Evolutionary conservation across 768 basidiomycete genomes (phyloP), one percentile per base, ranked within the genome.

Genomic region (Sporobolomyces roseus): DNA sequence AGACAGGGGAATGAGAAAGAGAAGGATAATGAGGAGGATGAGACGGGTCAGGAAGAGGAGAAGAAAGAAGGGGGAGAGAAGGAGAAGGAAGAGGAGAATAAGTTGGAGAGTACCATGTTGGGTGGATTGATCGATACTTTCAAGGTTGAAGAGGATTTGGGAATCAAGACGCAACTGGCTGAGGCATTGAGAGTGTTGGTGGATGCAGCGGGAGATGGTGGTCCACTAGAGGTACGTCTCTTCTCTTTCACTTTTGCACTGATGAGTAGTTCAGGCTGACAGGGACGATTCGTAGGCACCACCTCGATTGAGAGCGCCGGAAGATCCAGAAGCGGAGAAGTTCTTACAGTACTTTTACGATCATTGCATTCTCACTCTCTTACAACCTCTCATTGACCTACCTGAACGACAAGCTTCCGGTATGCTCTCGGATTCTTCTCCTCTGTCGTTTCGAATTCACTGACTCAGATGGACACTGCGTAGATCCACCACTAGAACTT

Each of bases 291-390:
- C n/a, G n/a, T 46, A 80, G 78, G 83, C 81, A 35, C 65, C 73
- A 16, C 71, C 68, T 4, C 63, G 77, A 13, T 30, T 68, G 32
- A 85, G 87, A 8, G 36, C 43, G 75, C 80, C 61, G 8, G 91
- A 89, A 52, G 75, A 75, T 58, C 88, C 89, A 9, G 84, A 85
- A 41, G 88, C 87, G 2, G 96, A 98, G 78, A 85, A 86, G 64
- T 99, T 93, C 81, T 82, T 93, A 76, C 88, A 93, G 45, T 91
- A 91, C 78, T 94, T 97, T 79, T 97, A 97, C 81, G 91, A 91
- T 78, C 82, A 85, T 73, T 90, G 88, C 77, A 81, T 88, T 67
- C 80, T 83, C n/a, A 83, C 83, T n/a, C 80, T 99, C 58, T 88
- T 91, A 80, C 85, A 85, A 77, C 93, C 96, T 8, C 80, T 96